Base-by-base conservation (phyloP, 768 basidiomycete genomes). In the Obba rivulosa region DNA sequence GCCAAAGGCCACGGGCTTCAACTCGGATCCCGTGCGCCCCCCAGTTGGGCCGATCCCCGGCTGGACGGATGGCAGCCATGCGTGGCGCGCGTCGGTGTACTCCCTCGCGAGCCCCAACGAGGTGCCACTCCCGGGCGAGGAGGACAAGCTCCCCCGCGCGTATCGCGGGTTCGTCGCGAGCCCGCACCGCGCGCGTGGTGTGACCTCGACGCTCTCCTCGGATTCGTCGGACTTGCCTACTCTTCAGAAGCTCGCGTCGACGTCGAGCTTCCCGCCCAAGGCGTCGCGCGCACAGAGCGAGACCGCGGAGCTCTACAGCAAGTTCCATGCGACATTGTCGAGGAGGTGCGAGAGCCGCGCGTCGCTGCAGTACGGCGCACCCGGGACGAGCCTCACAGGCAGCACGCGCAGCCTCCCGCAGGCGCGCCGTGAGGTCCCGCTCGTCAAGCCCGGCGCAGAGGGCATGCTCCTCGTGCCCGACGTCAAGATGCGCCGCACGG, bases 81-180 rank as follows among this genome's bases (percentile, higher is more conserved):
- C 77, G 0, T 87, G 85, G 85, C 79, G 85, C n/a, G 69, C 80
- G 0, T 69, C 70, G 3, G 74, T 84, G 1, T 87, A 87, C 62
- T 72, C 69, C 45, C 69, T 81, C 50, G 61, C 73, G 2, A 58
- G 74, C 2, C 74, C 73, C 8, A 67, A 70, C 23, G 60, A 66
- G 25, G 35, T 44, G 34, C 41, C 52, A 25, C 31, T 45, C 41
- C 45, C 49, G 36, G 45, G 35, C 50, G 61, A 52, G 62, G 62
- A 41, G 60, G 69, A 57, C 56, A 65, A 16, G 23, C 58, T 62
- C 4, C 58, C 62, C 31, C 61, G 64, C 47, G 58, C 62, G 14
- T 71, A 69, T 49, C 60, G 71, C 0, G 73, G 78, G 1, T 77
- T 75, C 51, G 62, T 72, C 34, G 77, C 80, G 13, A 71, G 75